Percentiles rank a stretch among this genome's conserved stretches.
phyloP scores from a whole-genome alignment of 192 early-diverging fungal species.

The Linderina pennispora region DNA sequence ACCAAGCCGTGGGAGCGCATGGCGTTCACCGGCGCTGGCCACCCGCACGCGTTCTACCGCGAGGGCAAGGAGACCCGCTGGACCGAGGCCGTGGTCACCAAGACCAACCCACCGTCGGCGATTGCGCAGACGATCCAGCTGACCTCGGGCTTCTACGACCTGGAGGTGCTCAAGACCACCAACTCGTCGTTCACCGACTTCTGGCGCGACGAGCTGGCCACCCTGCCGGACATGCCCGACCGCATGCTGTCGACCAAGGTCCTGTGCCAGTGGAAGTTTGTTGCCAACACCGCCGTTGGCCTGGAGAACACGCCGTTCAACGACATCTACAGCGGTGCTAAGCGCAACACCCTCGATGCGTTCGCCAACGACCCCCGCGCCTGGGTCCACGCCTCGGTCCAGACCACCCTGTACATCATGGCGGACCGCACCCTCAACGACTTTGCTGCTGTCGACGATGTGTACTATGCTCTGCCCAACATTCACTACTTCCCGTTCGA shows the following conservation, averaged over 20 bases:
- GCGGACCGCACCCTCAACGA: slow-evolving; percentile 55
- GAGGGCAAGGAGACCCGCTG: slow-evolving; percentile 66
- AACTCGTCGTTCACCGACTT: slow-evolving; percentile 73
- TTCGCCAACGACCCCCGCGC: slow-evolving; percentile 65
- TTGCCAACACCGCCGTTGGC: neutral
- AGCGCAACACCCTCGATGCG: slow-evolving; percentile 58
- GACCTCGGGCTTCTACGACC: slow-evolving; percentile 61
- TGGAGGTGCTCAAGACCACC: slow-evolving; percentile 80
- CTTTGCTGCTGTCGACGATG: slow-evolving; percentile 51
- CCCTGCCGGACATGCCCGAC: slow-evolving; percentile 66
- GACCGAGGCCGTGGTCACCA: slow-evolving; percentile 50
- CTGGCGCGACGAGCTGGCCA: slow-evolving; percentile 67
- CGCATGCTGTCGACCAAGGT: slow-evolving; percentile 73
- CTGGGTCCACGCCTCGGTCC: slow-evolving; percentile 65
- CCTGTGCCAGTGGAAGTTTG: slow-evolving; percentile 59
- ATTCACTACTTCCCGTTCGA: slow-evolving; percentile 72
- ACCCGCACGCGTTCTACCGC: slow-evolving; percentile 65
- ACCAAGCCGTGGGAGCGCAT: slow-evolving; percentile 73
- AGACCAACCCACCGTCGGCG: slow-evolving; percentile 19
- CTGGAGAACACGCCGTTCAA: neutral
- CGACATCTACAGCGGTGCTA: neutral
- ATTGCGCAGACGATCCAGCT: slow-evolving; percentile 25
- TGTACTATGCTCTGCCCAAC: slow-evolving; percentile 71
- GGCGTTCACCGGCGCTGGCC: slow-evolving; percentile 51
- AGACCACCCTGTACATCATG: slow-evolving; percentile 78